Percentiles rank a stretch among this genome's conserved stretches.
Evolutionary conservation across 192 early-diverging fungal genomes (phyloP).

Genomic region (Coemansia sp.): DNA sequence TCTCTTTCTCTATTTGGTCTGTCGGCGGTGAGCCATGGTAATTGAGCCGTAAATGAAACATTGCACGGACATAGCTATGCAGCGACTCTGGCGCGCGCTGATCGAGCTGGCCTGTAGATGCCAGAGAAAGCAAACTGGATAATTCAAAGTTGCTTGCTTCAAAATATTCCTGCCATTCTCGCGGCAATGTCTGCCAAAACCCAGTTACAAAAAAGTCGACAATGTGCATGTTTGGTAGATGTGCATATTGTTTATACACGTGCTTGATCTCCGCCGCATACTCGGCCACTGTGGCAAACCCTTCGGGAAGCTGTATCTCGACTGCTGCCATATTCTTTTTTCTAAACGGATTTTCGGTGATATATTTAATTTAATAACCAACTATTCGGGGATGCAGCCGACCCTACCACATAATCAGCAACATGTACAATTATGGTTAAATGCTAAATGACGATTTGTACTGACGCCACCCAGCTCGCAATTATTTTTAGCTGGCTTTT

Average conservation of each 20-base stretch:
- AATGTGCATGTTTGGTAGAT: slow-evolving; percentile 42
- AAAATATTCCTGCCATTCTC: slow-evolving; percentile 42
- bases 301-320: slow-evolving; percentile 25
- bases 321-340: background rate
- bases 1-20: background rate
- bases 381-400: too few species aligned
- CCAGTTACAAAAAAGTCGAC: slow-evolving; percentile 41
- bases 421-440: too few species aligned
- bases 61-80: slow-evolving; percentile 24
- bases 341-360: background rate
- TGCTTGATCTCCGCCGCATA: slow-evolving; percentile 26
- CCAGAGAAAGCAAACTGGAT: slow-evolving; percentile 33
- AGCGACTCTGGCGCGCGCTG: slow-evolving; percentile 22
- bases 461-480: too few species aligned
- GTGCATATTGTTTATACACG: slow-evolving; percentile 16
- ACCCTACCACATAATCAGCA: too few species aligned
- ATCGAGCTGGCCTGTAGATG: slow-evolving; percentile 15
- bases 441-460: too few species aligned
- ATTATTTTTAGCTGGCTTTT: too few species aligned
- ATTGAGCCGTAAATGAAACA: slow-evolving; percentile 31
- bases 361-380: too few species aligned
- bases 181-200: slow-evolving; percentile 34
- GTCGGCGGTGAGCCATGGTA: slow-evolving; percentile 7
- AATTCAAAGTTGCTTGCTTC: slow-evolving; percentile 14
- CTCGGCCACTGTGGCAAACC: slow-evolving; percentile 22